Percentiles rank a stretch among this genome's conserved stretches.
These are phyloP conservation scores for Corchorus capsularis DNA, from an alignment of 345 rosid species.

Conservation along the genomic window DNA sequence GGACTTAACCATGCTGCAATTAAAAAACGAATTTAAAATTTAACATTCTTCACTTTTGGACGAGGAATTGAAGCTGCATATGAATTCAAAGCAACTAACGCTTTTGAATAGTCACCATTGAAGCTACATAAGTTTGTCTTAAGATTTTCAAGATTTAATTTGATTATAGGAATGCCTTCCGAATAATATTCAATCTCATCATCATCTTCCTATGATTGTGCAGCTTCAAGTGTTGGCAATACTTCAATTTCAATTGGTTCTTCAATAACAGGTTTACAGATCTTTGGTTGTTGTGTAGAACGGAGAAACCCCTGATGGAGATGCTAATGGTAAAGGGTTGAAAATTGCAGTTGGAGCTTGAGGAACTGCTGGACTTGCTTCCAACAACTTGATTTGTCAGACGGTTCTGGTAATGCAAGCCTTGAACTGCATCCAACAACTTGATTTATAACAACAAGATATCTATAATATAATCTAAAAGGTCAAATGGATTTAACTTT, in stretches of 20 bases:
- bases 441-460: not conserved
- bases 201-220: slow-evolving; percentile 27
- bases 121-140: slow-evolving; percentile 30
- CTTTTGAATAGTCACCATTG: slow-evolving; percentile 39
- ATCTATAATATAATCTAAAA: not conserved
- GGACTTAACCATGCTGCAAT: no score
- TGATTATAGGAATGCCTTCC: slow-evolving; percentile 51
- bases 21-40: no score
- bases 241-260: slow-evolving; percentile 34
- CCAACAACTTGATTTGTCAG: slow-evolving; percentile 30
- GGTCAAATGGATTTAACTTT: no score
- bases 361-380: slow-evolving; percentile 19
- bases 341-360: slow-evolving; percentile 8
- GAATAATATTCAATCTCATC: slow-evolving; percentile 49
- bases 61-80: slow-evolving; percentile 50
- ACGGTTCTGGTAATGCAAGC: slow-evolving; percentile 43
- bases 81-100: slow-evolving; percentile 45
- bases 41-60: slow-evolving; percentile 37
- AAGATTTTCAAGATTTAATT: slow-evolving; percentile 38
- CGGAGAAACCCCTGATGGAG: no score
- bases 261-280: slow-evolving; percentile 58
- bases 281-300: not conserved
- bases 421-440: slow-evolving; percentile 38
- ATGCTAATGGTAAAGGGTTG: slow-evolving; percentile 18
- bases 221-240: slow-evolving; percentile 37